Percentiles rank a stretch among this genome's conserved stretches.
phyloP scores from a whole-genome alignment of 2,329 filamentous ascomycete species.

The Paraconiothyrium brasiliense region DNA sequence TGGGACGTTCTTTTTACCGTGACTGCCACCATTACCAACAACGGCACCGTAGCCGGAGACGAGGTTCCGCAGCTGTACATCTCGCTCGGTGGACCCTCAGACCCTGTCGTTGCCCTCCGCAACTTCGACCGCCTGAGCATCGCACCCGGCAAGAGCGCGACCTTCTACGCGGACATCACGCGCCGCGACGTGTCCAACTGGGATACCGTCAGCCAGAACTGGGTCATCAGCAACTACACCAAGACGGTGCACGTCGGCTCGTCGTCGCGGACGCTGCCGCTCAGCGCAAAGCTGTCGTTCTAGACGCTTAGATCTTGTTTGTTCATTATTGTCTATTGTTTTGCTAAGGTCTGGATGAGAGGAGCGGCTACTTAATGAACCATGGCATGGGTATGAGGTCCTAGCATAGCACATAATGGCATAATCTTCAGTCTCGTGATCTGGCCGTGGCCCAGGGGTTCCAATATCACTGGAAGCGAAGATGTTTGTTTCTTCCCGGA shows the following conservation, averaged over 20 bases:
- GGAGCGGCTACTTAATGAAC: not conserved
- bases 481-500: constrained; percentile 1
- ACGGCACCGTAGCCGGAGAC: constrained; percentile 70
- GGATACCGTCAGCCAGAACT: constrained; percentile 83
- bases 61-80: constrained; percentile 81
- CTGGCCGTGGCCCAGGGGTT: not conserved
- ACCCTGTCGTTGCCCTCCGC: constrained; percentile 73
- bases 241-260: constrained; percentile 70
- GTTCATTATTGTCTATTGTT: constrained; percentile 15
- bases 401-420: constrained; percentile 6
- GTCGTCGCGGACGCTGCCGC: constrained; percentile 65
- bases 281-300: constrained; percentile 48
- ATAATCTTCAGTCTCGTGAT: not conserved
- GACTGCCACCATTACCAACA: constrained; percentile 76
- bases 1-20: constrained; percentile 76
- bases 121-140: constrained; percentile 83
- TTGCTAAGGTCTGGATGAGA: not conserved
- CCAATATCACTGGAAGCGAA: not conserved
- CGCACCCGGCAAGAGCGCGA: constrained; percentile 70
- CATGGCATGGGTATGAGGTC: not conserved
- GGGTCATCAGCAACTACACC: constrained; percentile 69
- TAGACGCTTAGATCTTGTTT: constrained; percentile 22
- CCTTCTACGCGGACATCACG: constrained; percentile 75
- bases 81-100: constrained; percentile 78
- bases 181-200: constrained; percentile 88